These are phyloP conservation scores for Geoglossum cookeanum DNA, from an alignment of 2,329 filamentous ascomycete species.

Conservation along the genomic window DNA sequence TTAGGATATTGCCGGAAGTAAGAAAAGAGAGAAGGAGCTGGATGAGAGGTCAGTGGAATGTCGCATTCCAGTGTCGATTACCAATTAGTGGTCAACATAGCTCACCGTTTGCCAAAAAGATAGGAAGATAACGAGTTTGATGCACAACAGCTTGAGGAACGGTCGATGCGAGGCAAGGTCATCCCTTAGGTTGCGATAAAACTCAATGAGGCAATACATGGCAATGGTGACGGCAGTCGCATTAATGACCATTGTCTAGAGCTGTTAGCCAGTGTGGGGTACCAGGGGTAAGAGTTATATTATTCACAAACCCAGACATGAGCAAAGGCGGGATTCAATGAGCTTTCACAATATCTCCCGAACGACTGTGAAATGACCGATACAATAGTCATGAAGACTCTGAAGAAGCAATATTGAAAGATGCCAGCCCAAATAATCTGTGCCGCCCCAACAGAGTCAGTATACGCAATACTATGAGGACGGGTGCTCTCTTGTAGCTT, in stretches of 20 bases:
- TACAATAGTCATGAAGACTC: constrained; percentile 60
- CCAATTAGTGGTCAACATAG: neutral
- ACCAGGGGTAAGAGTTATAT: neutral
- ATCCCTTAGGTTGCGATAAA: constrained; percentile 57
- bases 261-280: neutral
- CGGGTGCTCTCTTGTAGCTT: neutral
- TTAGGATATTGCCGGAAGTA: constrained; percentile 42
- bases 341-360: constrained; percentile 58
- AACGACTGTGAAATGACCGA: constrained; percentile 54
- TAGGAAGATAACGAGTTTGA: constrained; percentile 82
- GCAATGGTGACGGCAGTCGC: constrained; percentile 56
- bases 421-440: constrained; percentile 59
- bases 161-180: constrained; percentile 51
- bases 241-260: constrained; percentile 38
- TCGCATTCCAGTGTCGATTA: neutral
- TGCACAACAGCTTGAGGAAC: constrained; percentile 64
- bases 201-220: constrained; percentile 79
- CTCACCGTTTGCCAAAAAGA: constrained; percentile 63
- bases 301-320: too few species aligned
- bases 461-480: constrained; percentile 9
- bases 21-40: constrained; percentile 39
- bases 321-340: constrained; percentile 41
- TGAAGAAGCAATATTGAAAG: constrained; percentile 73
- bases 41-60: neutral
- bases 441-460: neutral